Conservation (phyloP, 1,139 yeast species). For the Nakaseomyces uthaithaninus region DNA sequence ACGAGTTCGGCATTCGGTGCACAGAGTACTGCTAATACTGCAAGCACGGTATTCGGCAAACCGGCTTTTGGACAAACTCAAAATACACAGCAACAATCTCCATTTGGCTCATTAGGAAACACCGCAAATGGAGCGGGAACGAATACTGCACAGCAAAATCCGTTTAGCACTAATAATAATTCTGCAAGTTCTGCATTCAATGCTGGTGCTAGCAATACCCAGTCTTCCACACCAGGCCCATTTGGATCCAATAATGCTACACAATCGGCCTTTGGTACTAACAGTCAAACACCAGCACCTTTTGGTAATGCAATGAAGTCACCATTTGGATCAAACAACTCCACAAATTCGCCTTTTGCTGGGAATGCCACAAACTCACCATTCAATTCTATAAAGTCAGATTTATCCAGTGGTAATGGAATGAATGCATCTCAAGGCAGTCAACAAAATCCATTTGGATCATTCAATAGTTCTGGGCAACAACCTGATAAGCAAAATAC, state of each 20-base stretch:
- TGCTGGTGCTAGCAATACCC: no score
- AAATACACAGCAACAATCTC: conserved; percentile 8
- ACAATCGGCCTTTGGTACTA: no score
- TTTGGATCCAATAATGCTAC: no score
- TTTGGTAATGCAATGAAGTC: conserved; percentile 7
- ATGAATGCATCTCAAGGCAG: not conserved
- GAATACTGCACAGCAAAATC: no score
- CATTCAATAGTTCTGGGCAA: conserved; percentile 8
- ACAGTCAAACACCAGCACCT: no score
- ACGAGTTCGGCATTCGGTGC: no score
- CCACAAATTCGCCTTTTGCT: no score
- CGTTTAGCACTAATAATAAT: no score
- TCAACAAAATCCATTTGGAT: conserved; percentile 4
- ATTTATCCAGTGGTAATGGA: not conserved
- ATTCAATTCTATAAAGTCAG: not conserved
- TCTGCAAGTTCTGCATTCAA: no score
- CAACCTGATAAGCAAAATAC: conserved; percentile 8
- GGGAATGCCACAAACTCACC: not conserved
- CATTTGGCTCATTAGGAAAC: conserved; percentile 9
- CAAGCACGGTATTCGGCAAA: conserved; percentile 10
- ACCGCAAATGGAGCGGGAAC: no score
- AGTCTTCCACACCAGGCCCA: no score
- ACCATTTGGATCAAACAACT: conserved; percentile 9
- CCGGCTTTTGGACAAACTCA: conserved; percentile 8
- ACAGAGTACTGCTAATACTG: no score